These are phyloP conservation scores for Hypoxylon sp. DNA, from an alignment of 2,329 filamentous ascomycete species.

Conservation along the genomic window DNA sequence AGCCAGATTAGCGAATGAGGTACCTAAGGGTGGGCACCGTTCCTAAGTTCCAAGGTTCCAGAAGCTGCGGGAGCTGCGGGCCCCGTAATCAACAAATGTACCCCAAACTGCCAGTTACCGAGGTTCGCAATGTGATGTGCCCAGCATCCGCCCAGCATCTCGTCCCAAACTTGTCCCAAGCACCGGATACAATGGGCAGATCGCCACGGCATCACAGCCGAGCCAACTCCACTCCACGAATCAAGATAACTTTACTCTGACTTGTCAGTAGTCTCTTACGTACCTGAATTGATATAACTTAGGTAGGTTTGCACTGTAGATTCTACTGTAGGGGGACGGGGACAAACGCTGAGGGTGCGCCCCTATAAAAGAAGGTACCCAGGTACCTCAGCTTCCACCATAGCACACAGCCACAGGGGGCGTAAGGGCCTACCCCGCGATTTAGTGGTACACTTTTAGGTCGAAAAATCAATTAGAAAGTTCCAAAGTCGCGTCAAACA, in stretches of 20 bases:
- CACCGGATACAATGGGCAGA: constrained; percentile 20
- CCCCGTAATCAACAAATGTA: neutral
- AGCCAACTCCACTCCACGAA: constrained; percentile 32
- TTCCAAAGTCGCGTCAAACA: constrained; percentile 43
- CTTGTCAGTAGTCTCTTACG: constrained; percentile 6
- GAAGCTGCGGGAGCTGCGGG: constrained; percentile 32
- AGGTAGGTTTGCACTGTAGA: constrained; percentile 7
- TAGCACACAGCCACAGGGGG: constrained; percentile 27
- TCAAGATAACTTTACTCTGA: constrained; percentile 24
- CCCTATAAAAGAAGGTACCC: neutral
- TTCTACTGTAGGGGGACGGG: neutral
- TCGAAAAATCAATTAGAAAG: constrained; percentile 33
- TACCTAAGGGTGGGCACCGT: constrained; percentile 20
- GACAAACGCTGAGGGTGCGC: neutral
- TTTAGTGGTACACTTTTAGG: constrained; percentile 28
- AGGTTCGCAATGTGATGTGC: constrained; percentile 20
- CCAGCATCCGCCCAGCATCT: too few relatives aligned
- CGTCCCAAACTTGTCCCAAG: too few relatives aligned
- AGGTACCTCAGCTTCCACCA: constrained; percentile 1
- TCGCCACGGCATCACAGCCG: constrained; percentile 25
- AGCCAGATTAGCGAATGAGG: neutral
- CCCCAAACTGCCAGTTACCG: constrained; percentile 33
- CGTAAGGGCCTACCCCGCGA: constrained; percentile 33
- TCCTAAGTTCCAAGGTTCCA: too few relatives aligned
- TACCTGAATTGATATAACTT: constrained; percentile 1